A percentile compares a stretch with the other conserved stretches of the same genome.
Conservation (phyloP, 2,329 filamentous ascomycete species). For the Ophiostoma sp. region DNA sequence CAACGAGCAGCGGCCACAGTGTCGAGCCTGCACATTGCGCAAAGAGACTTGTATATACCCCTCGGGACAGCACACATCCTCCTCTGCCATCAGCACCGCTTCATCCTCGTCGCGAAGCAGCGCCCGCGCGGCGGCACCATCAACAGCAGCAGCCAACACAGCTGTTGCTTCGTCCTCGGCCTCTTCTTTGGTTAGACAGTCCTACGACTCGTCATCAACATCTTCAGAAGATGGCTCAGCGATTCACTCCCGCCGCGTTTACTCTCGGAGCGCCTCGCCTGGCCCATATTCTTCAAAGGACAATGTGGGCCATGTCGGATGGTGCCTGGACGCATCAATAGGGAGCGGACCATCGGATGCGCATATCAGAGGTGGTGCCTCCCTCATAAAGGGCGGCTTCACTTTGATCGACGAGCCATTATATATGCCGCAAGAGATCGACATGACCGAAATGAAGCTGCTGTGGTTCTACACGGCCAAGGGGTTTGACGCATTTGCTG, state of each 20-base stretch:
- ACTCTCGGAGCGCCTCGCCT: slow-evolving; percentile 7
- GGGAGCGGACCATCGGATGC: background rate
- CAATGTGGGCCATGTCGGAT: background rate
- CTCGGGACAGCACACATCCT: background rate
- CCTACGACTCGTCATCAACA: slow-evolving; percentile 20
- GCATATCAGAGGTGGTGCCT: background rate
- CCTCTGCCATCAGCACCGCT: background rate
- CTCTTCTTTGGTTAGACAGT: background rate
- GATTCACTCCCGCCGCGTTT: background rate
- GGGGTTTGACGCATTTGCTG: slow-evolving; percentile 49
- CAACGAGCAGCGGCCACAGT: slow-evolving; percentile 52
- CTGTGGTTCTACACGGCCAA: slow-evolving; percentile 56
- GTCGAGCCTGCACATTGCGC: slow-evolving; percentile 51
- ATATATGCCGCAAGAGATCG: slow-evolving; percentile 39
- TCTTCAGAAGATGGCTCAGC: background rate
- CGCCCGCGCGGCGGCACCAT: background rate
- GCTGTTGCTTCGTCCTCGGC: slow-evolving; percentile 16
- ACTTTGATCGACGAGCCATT: slow-evolving; percentile 37
- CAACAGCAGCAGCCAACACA: background rate
- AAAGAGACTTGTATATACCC: slow-evolving; percentile 52
- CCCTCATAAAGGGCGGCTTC: slow-evolving; percentile 34
- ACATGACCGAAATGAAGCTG: slow-evolving; percentile 52
- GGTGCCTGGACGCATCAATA: background rate
- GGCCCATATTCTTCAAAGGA: background rate
- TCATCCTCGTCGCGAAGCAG: background rate